phyloP scores from a whole-genome alignment of 495 filamentous ascomycete species.

The Podospora australis region DNA sequence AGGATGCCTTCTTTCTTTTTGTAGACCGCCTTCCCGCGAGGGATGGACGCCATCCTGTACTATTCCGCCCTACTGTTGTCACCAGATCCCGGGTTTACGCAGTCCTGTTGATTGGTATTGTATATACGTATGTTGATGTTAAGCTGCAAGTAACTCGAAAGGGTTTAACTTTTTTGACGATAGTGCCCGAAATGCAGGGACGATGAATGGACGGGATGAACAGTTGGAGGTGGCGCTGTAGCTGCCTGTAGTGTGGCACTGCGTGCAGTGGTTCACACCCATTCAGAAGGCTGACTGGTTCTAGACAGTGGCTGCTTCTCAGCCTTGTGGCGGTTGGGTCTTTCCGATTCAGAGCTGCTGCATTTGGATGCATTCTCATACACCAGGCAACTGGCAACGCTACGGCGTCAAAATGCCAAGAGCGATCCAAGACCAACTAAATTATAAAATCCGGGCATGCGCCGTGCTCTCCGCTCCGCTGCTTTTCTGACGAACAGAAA shows the following conservation, averaged over 20 bases:
- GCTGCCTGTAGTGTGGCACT: not conserved
- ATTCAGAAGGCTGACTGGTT: not conserved
- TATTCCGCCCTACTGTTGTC: too few species aligned
- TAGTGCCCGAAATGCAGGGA: not conserved
- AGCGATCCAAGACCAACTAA: not conserved
- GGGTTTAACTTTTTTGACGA: too few species aligned
- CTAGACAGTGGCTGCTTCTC: not conserved
- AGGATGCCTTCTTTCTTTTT: constrained; percentile 95
- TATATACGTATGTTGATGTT: too few species aligned
- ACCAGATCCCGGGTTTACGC: too few species aligned
- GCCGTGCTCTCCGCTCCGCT: constrained; percentile 1
- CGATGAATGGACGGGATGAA: not conserved
- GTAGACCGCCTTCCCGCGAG: constrained; percentile 68
- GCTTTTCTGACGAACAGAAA: not conserved
- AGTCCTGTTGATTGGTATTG: too few species aligned
- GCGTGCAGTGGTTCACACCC: not conserved
- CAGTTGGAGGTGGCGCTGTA: too few species aligned
- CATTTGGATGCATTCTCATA: too few species aligned
- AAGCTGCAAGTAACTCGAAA: too few species aligned
- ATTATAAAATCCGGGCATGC: constrained; percentile 1
- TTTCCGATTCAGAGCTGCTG: too few species aligned
- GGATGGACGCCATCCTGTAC: constrained; percentile 35
- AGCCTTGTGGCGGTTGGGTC: too few species aligned
- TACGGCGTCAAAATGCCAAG: too few species aligned
- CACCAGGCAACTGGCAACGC: too few species aligned